phyloP scores from a whole-genome alignment of 1,284 basidiomycete species.

The Agroathelia rolfsii region DNA sequence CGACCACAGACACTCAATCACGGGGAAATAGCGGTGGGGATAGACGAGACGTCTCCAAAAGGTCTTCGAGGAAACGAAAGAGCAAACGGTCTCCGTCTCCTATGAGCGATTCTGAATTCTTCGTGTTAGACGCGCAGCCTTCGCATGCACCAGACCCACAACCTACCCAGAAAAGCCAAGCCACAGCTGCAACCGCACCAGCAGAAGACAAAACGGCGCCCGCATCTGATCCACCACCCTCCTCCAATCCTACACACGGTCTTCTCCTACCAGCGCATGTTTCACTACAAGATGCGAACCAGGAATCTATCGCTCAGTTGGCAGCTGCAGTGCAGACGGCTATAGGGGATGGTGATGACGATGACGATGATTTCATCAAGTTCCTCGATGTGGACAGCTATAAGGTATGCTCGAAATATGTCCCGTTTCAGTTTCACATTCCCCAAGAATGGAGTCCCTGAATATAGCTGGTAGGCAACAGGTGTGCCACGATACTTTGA shows the following conservation, averaged over 20 bases:
- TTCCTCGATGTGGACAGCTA: slow-evolving; percentile 64
- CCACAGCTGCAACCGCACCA: neutral
- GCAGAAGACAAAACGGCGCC: slow-evolving; percentile 3
- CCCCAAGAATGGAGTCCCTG: slow-evolving; percentile 3
- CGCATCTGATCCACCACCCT: slow-evolving; percentile 4
- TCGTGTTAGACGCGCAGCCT: slow-evolving; percentile 44
- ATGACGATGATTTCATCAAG: slow-evolving; percentile 55
- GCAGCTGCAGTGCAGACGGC: no score
- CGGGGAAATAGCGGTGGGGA: neutral
- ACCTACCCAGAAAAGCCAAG: slow-evolving; percentile 6
- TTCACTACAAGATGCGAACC: no score
- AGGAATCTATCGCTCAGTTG: no score
- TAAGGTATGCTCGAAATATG: slow-evolving; percentile 29
- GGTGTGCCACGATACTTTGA: slow-evolving; percentile 58
- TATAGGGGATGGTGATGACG: no score
- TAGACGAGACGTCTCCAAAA: no score
- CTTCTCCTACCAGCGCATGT: slow-evolving; percentile 61
- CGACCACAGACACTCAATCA: neutral
- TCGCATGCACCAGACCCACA: no score
- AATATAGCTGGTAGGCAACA: slow-evolving; percentile 19
- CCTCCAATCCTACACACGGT: slow-evolving; percentile 11
- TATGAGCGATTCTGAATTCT: slow-evolving; percentile 24
- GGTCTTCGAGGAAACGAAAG: no score
- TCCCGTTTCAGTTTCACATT: slow-evolving; percentile 8
- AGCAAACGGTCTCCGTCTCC: no score